Evolutionary conservation across 805 yeast species (phyloP).

Genomic region (Barnettozyma populi): DNA sequence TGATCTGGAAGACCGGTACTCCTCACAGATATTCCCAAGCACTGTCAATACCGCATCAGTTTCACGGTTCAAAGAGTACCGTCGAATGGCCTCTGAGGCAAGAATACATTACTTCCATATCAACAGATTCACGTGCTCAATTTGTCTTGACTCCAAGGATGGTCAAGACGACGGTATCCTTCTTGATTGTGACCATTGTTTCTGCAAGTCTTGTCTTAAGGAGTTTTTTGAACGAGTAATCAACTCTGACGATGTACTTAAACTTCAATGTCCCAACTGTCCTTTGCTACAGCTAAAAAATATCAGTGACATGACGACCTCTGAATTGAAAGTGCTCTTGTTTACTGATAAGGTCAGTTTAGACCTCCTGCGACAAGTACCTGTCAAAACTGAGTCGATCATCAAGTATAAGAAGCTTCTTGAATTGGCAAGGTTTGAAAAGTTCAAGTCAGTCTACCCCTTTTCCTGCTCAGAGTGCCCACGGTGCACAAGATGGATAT

Average conservation of each 20-base stretch:
- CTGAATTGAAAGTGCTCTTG: slow-evolving; percentile 30
- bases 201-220: slow-evolving; percentile 42
- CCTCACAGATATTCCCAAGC: slow-evolving; percentile 12
- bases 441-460: slow-evolving; percentile 41
- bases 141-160: slow-evolving; percentile 46
- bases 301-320: slow-evolving; percentile 21
- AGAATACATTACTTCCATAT: slow-evolving; percentile 27
- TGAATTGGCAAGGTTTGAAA: slow-evolving; percentile 35
- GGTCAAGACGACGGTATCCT: slow-evolving; percentile 34
- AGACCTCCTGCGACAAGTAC: slow-evolving; percentile 29
- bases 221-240: slow-evolving; percentile 40
- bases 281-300: slow-evolving; percentile 20
- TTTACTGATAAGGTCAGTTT: slow-evolving; percentile 38
- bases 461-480: slow-evolving; percentile 48
- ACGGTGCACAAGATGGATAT: slow-evolving; percentile 42
- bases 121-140: slow-evolving; percentile 45
- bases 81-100: slow-evolving; percentile 22
- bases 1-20: slow-evolving; percentile 13
- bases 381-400: slow-evolving; percentile 26
- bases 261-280: slow-evolving; percentile 55
- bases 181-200: slow-evolving; percentile 42
- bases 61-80: slow-evolving; percentile 8
- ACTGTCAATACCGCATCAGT: slow-evolving; percentile 5
- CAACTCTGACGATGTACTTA: slow-evolving; percentile 41
- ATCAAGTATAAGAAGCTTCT: slow-evolving; percentile 36